These are phyloP conservation scores for Striga asiatica DNA, from an alignment of 257 asterid species.

Conservation along the genomic window DNA sequence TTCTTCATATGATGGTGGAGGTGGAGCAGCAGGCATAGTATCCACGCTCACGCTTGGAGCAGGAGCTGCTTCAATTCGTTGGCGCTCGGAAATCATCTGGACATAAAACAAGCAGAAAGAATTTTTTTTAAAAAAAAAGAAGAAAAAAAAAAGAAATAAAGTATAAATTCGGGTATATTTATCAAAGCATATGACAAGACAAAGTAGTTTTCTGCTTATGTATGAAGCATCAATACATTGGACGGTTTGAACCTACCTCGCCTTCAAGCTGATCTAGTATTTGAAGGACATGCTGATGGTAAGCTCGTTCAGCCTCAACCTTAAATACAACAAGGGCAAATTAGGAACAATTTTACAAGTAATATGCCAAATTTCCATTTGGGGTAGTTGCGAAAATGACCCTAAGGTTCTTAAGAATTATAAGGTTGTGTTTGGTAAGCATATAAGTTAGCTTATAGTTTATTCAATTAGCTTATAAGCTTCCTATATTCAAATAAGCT, in stretches of 20 bases:
- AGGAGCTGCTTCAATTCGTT: conserved; percentile 87
- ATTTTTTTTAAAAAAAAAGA: too few relatives aligned
- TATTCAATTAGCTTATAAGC: too few relatives aligned
- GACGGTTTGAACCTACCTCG: conserved; percentile 73
- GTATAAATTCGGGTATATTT: too few relatives aligned
- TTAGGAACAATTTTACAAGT: conserved; percentile 5
- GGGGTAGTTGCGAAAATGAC: too few relatives aligned
- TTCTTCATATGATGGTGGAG: conserved; percentile 97
- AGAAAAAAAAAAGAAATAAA: too few relatives aligned
- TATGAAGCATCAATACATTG: too few relatives aligned
- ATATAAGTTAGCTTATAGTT: too few relatives aligned
- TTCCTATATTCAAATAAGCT: too few relatives aligned
- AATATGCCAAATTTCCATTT: too few relatives aligned
- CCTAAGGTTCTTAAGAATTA: too few relatives aligned
- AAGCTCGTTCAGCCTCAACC: conserved; percentile 96
- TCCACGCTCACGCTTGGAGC: conserved; percentile 42
- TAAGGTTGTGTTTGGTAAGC: too few relatives aligned
- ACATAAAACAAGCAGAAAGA: conserved; percentile 15
- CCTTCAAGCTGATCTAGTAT: conserved; percentile 90
- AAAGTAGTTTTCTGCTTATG: too few relatives aligned
- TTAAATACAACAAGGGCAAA: conserved; percentile 19
- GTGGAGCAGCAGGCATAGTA: conserved; percentile 47
- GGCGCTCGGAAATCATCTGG: conserved; percentile 92
- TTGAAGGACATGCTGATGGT: conserved; percentile 81
- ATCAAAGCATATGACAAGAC: conserved; percentile 7